These are phyloP conservation scores for Diplodia sapinea DNA, from an alignment of 2,329 filamentous ascomycete genomes.

Conservation along the genomic window DNA sequence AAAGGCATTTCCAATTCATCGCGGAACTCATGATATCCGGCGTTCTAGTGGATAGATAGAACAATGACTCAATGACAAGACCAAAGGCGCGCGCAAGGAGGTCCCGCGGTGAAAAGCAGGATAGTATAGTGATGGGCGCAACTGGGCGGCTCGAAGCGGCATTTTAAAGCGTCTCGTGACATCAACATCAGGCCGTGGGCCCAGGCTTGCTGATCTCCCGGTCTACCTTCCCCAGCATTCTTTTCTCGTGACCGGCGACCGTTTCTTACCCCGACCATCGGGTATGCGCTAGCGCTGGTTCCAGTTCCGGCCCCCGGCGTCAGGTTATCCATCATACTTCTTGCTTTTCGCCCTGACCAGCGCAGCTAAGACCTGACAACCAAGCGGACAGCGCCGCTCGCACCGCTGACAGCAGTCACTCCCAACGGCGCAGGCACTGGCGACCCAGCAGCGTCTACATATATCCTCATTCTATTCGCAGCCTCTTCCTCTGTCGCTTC, in stretches of 20 bases:
- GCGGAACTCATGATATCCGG: conserved; percentile 25
- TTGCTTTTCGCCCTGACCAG: conserved; percentile 7
- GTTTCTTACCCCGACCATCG: conserved; percentile 4
- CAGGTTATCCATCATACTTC: neutral
- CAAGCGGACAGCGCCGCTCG: neutral
- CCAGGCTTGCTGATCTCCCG: conserved; percentile 5
- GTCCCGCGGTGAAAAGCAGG: neutral
- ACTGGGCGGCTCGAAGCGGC: neutral
- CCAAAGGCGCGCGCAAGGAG: neutral
- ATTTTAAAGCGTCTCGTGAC: conserved; percentile 19
- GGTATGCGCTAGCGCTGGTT: conserved; percentile 10
- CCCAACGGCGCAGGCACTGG: neutral
- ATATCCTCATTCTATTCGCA: neutral
- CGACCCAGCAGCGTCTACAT: neutral
- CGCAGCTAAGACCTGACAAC: neutral
- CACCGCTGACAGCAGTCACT: neutral
- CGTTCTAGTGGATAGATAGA: conserved; percentile 14
- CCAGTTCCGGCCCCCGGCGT: neutral
- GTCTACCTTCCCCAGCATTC: conserved; percentile 14
- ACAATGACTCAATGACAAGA: conserved; percentile 19
- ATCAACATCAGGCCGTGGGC: conserved; percentile 17
- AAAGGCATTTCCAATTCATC: conserved; percentile 4
- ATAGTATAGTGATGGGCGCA: neutral
- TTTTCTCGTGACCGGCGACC: conserved; percentile 3
- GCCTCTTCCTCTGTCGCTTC: neutral